Base-by-base conservation (phyloP, 805 yeast species). In the Sugiyamaella marilandica region DNA sequence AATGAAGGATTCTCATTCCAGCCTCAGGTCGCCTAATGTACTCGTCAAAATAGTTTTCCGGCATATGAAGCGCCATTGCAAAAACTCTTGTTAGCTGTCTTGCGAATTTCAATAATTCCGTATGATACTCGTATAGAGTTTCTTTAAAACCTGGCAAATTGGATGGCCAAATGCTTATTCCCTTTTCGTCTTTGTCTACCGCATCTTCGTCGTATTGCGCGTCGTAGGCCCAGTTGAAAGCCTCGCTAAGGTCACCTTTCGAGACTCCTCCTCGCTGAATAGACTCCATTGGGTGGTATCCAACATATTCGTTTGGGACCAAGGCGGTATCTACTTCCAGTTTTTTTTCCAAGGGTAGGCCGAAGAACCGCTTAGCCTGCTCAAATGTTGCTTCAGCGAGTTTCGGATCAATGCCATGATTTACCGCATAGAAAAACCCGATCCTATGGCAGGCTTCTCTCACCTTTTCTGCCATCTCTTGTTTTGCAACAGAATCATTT, bases 201-300 rank as follows among this genome's bases (percentile, higher is more conserved):
- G 65, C 62, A 18, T 55, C 53, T n/a, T 36, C 48, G 19, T 51
- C 55, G 0, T 80, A 80, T 10, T 74, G 71, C 2, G 77, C 73
- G 54, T 76, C 80, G 5, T 47, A 44, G 8, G 59, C 59, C 51
- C 81, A 68, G 60, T 82, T 86, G 53, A 77, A 75, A 64, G 82
- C 86, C 59, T 82, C 87, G 53, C 85, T 67, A 75, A 81, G 74
- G 60, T 82, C 87, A 2, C 77, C 71, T 26, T 69, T 68, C 48
- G 78, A 74, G 59, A 81, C 85, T 53, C 80, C 78, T 9, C 82
- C 85, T 21, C 81, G 66, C 35, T 74, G 66, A 29, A 81, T 75
- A 14, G 37, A 34, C 37, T 34, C 37, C 37, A 34, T 34, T n/a
- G 8, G 37, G 37, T 34, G 37, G 69, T 76, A 83, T 4, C 83